Evolutionary conservation across 345 rosid genomes (phyloP).

Genomic region (Crucihimalaya himalaica): DNA sequence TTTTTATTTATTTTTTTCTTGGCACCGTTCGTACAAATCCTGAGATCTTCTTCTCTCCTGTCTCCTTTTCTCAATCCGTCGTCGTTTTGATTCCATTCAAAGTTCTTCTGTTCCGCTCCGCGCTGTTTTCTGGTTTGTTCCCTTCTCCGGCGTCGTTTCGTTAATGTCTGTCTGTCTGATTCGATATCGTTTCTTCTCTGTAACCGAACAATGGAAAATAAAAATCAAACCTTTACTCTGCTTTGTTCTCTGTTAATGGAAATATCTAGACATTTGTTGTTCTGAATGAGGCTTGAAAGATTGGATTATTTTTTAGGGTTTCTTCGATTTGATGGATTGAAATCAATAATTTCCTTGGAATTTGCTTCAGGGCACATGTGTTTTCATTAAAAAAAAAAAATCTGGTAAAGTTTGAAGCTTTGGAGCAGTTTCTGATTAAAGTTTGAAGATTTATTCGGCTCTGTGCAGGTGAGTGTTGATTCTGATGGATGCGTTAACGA

Average conservation of each 20-base stretch:
- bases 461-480: slow-evolving; percentile 29
- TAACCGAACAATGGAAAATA: neutral
- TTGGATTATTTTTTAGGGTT: slow-evolving; percentile 33
- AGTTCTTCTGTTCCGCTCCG: slow-evolving; percentile 37
- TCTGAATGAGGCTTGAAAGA: neutral
- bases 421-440: neutral
- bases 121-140: slow-evolving; percentile 38
- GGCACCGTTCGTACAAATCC: slow-evolving; percentile 28
- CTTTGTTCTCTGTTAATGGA: slow-evolving; percentile 1
- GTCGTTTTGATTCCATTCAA: slow-evolving; percentile 57
- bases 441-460: neutral
- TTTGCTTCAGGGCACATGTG: slow-evolving; percentile 9
- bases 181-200: slow-evolving; percentile 16
- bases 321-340: slow-evolving; percentile 1
- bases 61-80: slow-evolving; percentile 43
- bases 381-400: neutral
- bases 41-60: slow-evolving; percentile 19
- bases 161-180: slow-evolving; percentile 22
- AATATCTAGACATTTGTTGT: neutral
- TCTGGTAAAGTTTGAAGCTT: slow-evolving; percentile 16
- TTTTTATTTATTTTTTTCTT: slow-evolving; percentile 4
- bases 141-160: slow-evolving; percentile 62
- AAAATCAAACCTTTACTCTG: neutral
- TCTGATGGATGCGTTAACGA: slow-evolving; percentile 55
- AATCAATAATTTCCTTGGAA: neutral